Base-by-base conservation (phyloP, 2,329 filamentous ascomycete genomes). In the Phialocephala subalpina region DNA sequence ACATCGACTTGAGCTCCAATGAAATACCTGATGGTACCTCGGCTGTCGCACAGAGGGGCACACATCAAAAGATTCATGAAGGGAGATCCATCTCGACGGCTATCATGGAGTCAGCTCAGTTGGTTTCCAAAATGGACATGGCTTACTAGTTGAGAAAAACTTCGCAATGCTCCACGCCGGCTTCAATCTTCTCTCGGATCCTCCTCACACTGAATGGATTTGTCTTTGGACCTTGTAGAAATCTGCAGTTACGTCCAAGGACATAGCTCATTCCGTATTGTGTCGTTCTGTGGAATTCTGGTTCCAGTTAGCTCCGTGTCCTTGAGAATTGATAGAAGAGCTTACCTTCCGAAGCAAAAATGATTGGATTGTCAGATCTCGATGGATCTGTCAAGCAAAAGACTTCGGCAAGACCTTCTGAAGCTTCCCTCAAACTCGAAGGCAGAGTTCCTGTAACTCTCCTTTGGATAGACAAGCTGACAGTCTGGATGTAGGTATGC, bases 361-460 rank as follows among this genome's bases (percentile, higher is more conserved):
- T 87, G 66, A 94, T 92, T 0, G 91, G 92, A 73, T 93, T 93
- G 67, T 93, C 92, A 1, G 84, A 81, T 64, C 90, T 82, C 1
- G 89, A 91, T 9, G 92, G 90, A 75, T 94, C 92, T 0, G 90
- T 92, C 62, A 94, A 77, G 74, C 91, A 94, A 71, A 93, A 94
- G 0, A 92, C 90, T 74, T 94, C 91, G 0, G 90, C 91, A 65
- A 94, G 77, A 0, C 90, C 91, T 75, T 94, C 90, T 0, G 90
- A 91, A n/a, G 90, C 85, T 53, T 91, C 88, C 52, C 86, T 83
- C 27, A 92, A 79, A 71, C 90, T 83, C 1, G 84, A 80, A 1
- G 90, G 87, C 27, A 93, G 76, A 1, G 86, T 91, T 3, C 90
- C 89, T 0, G 88, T 90, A 25, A 94, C 87, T 22, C 90, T 84